Conservation (phyloP, 768 basidiomycete genomes). For the Suillus sp. region DNA sequence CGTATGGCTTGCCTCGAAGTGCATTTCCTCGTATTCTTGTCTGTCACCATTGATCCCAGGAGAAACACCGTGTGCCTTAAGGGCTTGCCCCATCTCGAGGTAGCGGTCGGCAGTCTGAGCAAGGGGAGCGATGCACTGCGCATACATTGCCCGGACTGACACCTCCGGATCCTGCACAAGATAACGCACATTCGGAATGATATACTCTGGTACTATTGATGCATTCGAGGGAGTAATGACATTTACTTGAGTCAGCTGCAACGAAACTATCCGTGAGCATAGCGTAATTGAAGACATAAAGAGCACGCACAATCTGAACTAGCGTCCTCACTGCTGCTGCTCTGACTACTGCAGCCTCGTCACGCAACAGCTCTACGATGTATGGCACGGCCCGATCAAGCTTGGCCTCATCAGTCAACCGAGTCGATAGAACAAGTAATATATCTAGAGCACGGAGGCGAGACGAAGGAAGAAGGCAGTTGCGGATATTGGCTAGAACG, state of each 20-base stretch:
- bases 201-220: constrained; percentile 91
- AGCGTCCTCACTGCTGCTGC: constrained; percentile 74
- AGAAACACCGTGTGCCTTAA: constrained; percentile 77
- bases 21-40: constrained; percentile 74
- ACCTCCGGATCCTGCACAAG: constrained; percentile 84
- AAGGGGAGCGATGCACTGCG: constrained; percentile 81
- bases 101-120: constrained; percentile 87
- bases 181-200: constrained; percentile 86
- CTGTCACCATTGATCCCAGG: constrained; percentile 46
- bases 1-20: constrained; percentile 66
- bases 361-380: constrained; percentile 83
- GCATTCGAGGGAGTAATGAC: constrained; percentile 66
- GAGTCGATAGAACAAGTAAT: constrained; percentile 76
- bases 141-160: constrained; percentile 78
- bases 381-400: constrained; percentile 93
- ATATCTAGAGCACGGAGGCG: constrained; percentile 85
- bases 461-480: constrained; percentile 82
- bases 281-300: constrained; percentile 2
- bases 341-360: constrained; percentile 85
- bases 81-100: constrained; percentile 90
- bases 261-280: constrained; percentile 35
- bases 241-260: constrained; percentile 59
- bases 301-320: constrained; percentile 72
- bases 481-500: constrained; percentile 86
- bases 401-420: constrained; percentile 93